phyloP scores from a whole-genome alignment of 192 early-diverging fungal genomes.

The Backusella tarrabulga region DNA sequence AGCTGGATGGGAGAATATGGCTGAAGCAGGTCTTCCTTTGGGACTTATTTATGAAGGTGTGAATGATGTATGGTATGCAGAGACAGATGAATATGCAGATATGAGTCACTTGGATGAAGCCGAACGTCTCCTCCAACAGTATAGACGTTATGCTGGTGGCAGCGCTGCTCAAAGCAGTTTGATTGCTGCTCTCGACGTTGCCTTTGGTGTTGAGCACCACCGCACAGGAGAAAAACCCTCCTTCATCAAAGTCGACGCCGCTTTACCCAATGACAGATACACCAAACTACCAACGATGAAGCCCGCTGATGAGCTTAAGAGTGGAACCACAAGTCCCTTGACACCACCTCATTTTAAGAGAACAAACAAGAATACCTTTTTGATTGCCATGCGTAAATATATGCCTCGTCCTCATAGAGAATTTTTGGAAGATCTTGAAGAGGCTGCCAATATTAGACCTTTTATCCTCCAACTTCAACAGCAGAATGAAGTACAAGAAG shows the following conservation, averaged over 20 bases:
- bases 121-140: constrained; percentile 52
- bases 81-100: constrained; percentile 45
- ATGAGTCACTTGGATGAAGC: constrained; percentile 48
- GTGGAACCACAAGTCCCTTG: constrained; percentile 9
- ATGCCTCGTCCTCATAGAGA: constrained; percentile 86
- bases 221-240: constrained; percentile 57
- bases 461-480: constrained; percentile 50
- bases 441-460: constrained; percentile 64
- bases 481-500: not conserved
- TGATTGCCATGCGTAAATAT: constrained; percentile 88
- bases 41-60: constrained; percentile 96
- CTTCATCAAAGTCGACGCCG: constrained; percentile 4
- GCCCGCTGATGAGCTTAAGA: constrained; percentile 28
- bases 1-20: constrained; percentile 91
- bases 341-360: constrained; percentile 17
- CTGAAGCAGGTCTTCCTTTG: constrained; percentile 77
- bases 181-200: constrained; percentile 88
- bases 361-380: constrained; percentile 66
- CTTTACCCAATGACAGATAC: constrained; percentile 31
- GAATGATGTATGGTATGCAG: constrained; percentile 43
- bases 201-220: constrained; percentile 83
- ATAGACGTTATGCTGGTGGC: constrained; percentile 83
- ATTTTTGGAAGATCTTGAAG: constrained; percentile 77
- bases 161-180: constrained; percentile 94
- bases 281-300: constrained; percentile 26